Conservation (phyloP, 345 rosid genomes). For the Moricandia arvensis region DNA sequence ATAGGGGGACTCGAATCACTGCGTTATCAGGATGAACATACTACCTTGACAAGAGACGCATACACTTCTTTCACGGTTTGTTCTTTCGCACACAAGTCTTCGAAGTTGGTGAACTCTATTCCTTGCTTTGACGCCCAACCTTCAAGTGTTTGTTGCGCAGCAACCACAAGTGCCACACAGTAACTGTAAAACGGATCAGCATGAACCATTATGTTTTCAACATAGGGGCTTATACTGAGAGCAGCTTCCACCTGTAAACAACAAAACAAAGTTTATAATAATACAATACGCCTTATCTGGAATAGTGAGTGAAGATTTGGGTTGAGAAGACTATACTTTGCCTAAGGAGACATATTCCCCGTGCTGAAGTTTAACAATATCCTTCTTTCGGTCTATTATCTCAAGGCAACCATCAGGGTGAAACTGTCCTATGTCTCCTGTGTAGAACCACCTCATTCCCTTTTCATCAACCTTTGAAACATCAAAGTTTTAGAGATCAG, state of each 20-base stretch:
- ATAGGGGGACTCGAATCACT: background rate
- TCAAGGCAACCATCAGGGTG: constrained; percentile 97
- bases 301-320: background rate
- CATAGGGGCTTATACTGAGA: constrained; percentile 65
- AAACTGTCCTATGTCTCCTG: constrained; percentile 91
- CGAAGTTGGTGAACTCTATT: constrained; percentile 47
- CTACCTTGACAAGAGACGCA: constrained; percentile 86
- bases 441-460: constrained; percentile 97
- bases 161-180: constrained; percentile 91
- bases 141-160: constrained; percentile 61
- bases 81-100: constrained; percentile 60
- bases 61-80: constrained; percentile 69
- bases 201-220: constrained; percentile 87
- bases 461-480: constrained; percentile 79
- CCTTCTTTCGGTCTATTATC: constrained; percentile 95
- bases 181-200: constrained; percentile 89
- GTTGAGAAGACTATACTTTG: constrained; percentile 56
- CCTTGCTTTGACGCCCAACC: constrained; percentile 82
- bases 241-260: constrained; percentile 82
- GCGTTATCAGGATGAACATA: constrained; percentile 21
- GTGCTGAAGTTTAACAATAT: constrained; percentile 96
- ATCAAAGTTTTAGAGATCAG: background rate
- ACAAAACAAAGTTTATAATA: constrained; percentile 16
- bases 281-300: background rate
- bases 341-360: constrained; percentile 98